Conservation (phyloP, 441 rosid species). For the Bocquillonia castaneifolia region DNA sequence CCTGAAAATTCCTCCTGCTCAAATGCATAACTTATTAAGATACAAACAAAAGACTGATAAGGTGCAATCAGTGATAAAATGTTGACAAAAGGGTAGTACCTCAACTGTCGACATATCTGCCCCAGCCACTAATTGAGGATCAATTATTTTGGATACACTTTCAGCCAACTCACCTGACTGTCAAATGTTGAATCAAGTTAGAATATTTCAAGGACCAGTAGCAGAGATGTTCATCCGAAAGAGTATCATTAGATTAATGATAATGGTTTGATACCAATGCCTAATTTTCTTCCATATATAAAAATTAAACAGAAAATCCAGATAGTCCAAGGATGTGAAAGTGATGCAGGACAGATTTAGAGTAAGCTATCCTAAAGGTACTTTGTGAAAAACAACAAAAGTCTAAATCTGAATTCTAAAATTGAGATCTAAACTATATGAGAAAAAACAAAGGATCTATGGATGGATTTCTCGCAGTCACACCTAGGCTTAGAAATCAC, state of each 20-base stretch:
- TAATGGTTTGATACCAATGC: not conserved
- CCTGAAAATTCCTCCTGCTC: constrained; percentile 96
- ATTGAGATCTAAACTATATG: too few relatives aligned
- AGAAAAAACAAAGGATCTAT: too few relatives aligned
- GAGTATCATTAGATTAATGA: constrained; percentile 1
- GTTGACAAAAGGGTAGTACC: constrained; percentile 41
- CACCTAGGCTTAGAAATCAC: too few relatives aligned
- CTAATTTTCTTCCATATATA: too few relatives aligned
- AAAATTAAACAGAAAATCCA: too few relatives aligned
- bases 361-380: too few relatives aligned
- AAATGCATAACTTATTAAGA: constrained; percentile 24
- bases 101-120: constrained; percentile 86
- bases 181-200: constrained; percentile 26
- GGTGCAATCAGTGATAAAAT: constrained; percentile 9
- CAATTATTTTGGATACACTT: constrained; percentile 87
- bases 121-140: constrained; percentile 74
- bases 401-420: too few relatives aligned
- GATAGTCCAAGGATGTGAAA: too few relatives aligned
- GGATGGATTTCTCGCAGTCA: too few relatives aligned
- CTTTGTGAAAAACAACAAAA: too few relatives aligned
- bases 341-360: too few relatives aligned
- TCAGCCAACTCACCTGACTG: constrained; percentile 98
- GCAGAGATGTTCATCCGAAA: constrained; percentile 4
- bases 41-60: constrained; percentile 22
- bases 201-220: constrained; percentile 9